phyloP scores from a whole-genome alignment of 805 yeast genomes.

The Isabelozyma pseudorhagii region DNA sequence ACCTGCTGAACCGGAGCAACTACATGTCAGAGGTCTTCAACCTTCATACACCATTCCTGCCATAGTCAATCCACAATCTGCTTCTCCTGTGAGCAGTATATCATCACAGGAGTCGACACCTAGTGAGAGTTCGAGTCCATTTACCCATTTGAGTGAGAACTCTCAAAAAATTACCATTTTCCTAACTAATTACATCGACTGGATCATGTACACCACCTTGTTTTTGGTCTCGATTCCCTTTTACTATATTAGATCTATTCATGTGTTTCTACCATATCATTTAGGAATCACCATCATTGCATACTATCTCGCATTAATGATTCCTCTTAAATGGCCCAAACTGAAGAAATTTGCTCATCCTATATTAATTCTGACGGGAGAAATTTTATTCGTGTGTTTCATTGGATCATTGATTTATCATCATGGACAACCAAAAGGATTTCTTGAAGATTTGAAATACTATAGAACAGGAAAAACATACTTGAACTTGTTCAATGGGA shows the following conservation, averaged over 20 bases:
- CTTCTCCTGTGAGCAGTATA: neutral
- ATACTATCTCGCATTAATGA: slow-evolving; percentile 48
- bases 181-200: slow-evolving; percentile 49
- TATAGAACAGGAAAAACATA: slow-evolving; percentile 73
- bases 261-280: slow-evolving; percentile 61
- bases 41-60: neutral
- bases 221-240: slow-evolving; percentile 58
- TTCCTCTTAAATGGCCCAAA: slow-evolving; percentile 43
- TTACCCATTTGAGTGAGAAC: slow-evolving; percentile 6
- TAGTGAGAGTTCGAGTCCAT: neutral
- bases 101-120: neutral
- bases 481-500: slow-evolving; percentile 49
- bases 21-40: slow-evolving; percentile 1
- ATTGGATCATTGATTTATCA: slow-evolving; percentile 54
- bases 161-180: slow-evolving; percentile 29
- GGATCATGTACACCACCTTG: slow-evolving; percentile 45
- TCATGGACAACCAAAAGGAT: slow-evolving; percentile 40
- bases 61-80: neutral
- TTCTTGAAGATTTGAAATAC: slow-evolving; percentile 46
- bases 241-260: slow-evolving; percentile 47
- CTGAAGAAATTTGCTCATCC: slow-evolving; percentile 63
- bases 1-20: neutral
- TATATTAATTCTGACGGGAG: slow-evolving; percentile 60
- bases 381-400: slow-evolving; percentile 61
- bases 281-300: slow-evolving; percentile 56